Evolutionary conservation across 164 flowering plant genomes (phyloP).

Genomic region (Magnolia kwangsiensis): DNA sequence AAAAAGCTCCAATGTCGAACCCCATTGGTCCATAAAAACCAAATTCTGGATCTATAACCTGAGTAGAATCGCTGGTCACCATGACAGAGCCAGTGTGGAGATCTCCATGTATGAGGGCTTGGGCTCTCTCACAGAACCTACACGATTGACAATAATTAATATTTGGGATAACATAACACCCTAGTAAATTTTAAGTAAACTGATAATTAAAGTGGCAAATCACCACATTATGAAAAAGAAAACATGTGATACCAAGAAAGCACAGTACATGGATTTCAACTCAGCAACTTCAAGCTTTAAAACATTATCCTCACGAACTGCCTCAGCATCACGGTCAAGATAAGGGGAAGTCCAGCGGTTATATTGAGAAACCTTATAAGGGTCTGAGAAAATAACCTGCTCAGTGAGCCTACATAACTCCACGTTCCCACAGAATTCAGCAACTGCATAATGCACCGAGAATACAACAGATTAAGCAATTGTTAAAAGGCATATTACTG

Average conservation of each 20-base stretch:
- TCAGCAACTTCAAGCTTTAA: constrained; percentile 89
- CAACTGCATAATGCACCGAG: constrained; percentile 50
- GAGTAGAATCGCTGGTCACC: constrained; percentile 88
- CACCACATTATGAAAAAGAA: background rate
- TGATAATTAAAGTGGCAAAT: background rate
- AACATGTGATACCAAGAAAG: constrained; percentile 6
- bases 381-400: constrained; percentile 96
- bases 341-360: constrained; percentile 87
- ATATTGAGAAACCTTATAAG: constrained; percentile 70
- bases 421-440: constrained; percentile 90
- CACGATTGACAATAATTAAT: constrained; percentile 6
- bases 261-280: constrained; percentile 69
- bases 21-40: constrained; percentile 96
- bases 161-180: background rate
- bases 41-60: constrained; percentile 95
- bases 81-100: constrained; percentile 94
- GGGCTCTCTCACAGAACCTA: constrained; percentile 94
- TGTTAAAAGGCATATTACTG: background rate
- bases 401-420: constrained; percentile 92
- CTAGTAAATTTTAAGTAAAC: background rate
- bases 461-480: background rate
- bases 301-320: constrained; percentile 63
- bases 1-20: constrained; percentile 85
- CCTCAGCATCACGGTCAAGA: constrained; percentile 80
- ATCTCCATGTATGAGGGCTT: constrained; percentile 94